These are phyloP conservation scores for Cladosporium sp. DNA, from an alignment of 2,329 filamentous ascomycete genomes.

Conservation along the genomic window DNA sequence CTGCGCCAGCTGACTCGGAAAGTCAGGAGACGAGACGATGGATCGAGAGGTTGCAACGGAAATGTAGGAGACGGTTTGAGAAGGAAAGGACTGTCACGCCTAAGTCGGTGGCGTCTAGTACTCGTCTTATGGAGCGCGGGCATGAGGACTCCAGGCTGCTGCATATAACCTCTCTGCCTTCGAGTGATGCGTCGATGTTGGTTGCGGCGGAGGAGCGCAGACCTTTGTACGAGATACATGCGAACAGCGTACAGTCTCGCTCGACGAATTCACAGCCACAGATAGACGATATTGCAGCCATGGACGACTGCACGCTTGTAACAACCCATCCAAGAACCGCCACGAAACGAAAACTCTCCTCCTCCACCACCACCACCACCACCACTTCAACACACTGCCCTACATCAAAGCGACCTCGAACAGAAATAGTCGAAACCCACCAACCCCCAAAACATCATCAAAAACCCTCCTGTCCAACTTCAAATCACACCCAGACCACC, in stretches of 20 bases:
- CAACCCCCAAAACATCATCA: too few relatives aligned
- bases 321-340: neutral
- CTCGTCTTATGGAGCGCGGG: neutral
- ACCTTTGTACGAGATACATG: neutral
- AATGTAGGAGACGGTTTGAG: constrained; percentile 27
- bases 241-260: neutral
- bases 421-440: too few relatives aligned
- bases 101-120: constrained; percentile 13
- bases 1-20: constrained; percentile 47
- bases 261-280: neutral
- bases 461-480: neutral
- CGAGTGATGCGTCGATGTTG: neutral
- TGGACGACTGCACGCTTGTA: neutral
- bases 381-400: neutral
- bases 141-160: neutral
- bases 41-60: constrained; percentile 54
- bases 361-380: too few relatives aligned
- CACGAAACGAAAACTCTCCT: neutral
- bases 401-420: neutral
- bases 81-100: constrained; percentile 22
- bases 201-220: neutral
- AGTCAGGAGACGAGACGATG: constrained; percentile 58
- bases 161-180: neutral
- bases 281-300: too few relatives aligned
- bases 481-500: neutral